Conservation (phyloP, 345 rosid species). For the Eutrema yunnanense region DNA sequence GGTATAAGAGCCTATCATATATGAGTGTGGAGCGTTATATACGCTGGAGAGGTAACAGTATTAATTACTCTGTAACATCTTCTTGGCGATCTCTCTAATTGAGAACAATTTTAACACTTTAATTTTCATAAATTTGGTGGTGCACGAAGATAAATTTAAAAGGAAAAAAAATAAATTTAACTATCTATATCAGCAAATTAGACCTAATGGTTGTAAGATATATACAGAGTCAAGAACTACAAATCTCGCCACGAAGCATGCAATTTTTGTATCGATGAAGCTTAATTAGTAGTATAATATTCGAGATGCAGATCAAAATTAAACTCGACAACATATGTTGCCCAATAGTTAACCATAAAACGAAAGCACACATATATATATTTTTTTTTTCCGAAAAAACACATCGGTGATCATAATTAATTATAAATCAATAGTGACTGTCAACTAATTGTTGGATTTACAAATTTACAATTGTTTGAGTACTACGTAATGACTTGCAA, state of each 20-base stretch:
- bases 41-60: not conserved
- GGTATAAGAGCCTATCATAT: not conserved
- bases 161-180: too few relatives aligned
- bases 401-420: too few relatives aligned
- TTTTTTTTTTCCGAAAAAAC: too few relatives aligned
- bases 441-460: conserved; percentile 4
- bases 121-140: too few relatives aligned
- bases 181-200: too few relatives aligned
- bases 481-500: conserved; percentile 5
- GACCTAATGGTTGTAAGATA: not conserved
- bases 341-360: not conserved
- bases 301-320: not conserved
- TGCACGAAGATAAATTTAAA: not conserved
- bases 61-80: too few relatives aligned
- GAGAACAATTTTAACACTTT: not conserved
- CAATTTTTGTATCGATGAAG: not conserved
- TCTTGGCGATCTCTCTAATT: not conserved
- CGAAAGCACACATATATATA: too few relatives aligned
- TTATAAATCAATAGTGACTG: not conserved
- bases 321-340: not conserved
- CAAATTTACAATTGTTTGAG: not conserved
- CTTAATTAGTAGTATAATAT: not conserved
- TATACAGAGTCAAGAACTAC: not conserved
- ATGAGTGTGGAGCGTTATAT: not conserved
- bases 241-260: not conserved